Evolutionary conservation across 495 filamentous ascomycete species (phyloP), one percentile per base, ranked within the genome.

Genomic region (Astrothelium macrocarpum): DNA sequence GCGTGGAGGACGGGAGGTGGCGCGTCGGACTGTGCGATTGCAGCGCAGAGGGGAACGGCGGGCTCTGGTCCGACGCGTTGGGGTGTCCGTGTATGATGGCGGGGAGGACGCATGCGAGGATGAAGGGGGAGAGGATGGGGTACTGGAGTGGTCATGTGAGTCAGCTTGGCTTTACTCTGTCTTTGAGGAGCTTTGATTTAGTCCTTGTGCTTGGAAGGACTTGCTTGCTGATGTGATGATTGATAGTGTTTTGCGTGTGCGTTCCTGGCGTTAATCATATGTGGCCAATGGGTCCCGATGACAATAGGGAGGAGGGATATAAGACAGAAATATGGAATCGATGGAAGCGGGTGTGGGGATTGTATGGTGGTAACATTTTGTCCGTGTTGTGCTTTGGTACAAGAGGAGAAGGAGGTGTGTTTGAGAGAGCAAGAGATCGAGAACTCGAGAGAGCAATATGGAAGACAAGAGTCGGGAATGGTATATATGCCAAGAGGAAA

Each of bases 251-350:
- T 56, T 56, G 49, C 25, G 25, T 56, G 49, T 16, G 5, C 7
- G 5, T 29, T 56, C 2, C 49, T 56, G 23, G 25, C 25, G 20
- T 9, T 56, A 3, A 10, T 29, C 23, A 3, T 11, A 9, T 56
- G 49, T 56, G 49, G 49, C 20, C 49, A 56, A 25, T 56, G 49
- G 49, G 29, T 56, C 2, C n/a, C 49, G 2, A 56, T 56, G 49
- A 56, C 25, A 7, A 29, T 56, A 9, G 49, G 49, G 29, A 56
- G 49, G 49, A 56, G 49, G 16, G 49, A 56, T 56, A 56, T 56
- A n/a, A 26, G 49, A 20, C 20, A 56, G 9, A 56, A 56, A 20
- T 56, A 56, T 29, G 12, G 25, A 1, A 28, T 56, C 1, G 9
- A 26, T 3, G 49, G 49, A 1, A 56, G 16, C 2, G 25, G 20